These are phyloP conservation scores for Cladophialophora exuberans DNA, from an alignment of 2,329 filamentous ascomycete species.

Conservation along the genomic window DNA sequence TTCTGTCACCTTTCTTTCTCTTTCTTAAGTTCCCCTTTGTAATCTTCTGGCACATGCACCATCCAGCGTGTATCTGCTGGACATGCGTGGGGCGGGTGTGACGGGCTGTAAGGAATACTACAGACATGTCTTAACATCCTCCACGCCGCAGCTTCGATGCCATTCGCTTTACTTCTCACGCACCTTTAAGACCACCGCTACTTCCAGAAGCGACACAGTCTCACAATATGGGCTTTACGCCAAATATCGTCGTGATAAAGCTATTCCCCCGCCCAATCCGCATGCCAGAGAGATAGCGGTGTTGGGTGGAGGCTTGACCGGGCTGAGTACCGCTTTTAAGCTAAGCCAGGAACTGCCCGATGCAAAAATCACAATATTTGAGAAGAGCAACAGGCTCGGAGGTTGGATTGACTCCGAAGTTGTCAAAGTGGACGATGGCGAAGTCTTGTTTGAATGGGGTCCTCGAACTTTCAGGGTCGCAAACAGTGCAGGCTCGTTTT, in stretches of 20 bases:
- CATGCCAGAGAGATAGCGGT: constrained; percentile 61
- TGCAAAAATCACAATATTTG: constrained; percentile 78
- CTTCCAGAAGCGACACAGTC: neutral
- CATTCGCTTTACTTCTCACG: constrained; percentile 51
- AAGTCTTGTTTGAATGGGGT: constrained; percentile 79
- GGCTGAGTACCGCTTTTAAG: constrained; percentile 77
- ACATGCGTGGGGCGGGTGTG: constrained; percentile 32
- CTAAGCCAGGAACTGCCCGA: constrained; percentile 69
- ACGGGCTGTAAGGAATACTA: constrained; percentile 25
- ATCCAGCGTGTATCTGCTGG: constrained; percentile 26
- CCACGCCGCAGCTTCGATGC: constrained; percentile 16
- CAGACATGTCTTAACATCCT: constrained; percentile 27
- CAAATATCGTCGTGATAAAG: neutral
- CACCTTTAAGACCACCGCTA: constrained; percentile 11
- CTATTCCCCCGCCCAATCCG: constrained; percentile 26
- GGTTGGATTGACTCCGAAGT: constrained; percentile 79
- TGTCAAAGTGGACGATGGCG: constrained; percentile 62
- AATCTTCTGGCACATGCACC: constrained; percentile 15
- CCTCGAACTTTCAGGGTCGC: constrained; percentile 72
- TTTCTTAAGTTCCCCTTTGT: neutral
- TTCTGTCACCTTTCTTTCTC: too few species aligned
- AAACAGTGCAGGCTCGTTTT: constrained; percentile 58
- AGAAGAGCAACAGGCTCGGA: constrained; percentile 69
- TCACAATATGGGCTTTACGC: neutral
- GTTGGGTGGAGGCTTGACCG: constrained; percentile 81